Percentiles rank a stretch among this genome's conserved stretches.
Evolutionary conservation across 1,284 basidiomycete genomes (phyloP).

Genomic region (Crepidotus sp.): DNA sequence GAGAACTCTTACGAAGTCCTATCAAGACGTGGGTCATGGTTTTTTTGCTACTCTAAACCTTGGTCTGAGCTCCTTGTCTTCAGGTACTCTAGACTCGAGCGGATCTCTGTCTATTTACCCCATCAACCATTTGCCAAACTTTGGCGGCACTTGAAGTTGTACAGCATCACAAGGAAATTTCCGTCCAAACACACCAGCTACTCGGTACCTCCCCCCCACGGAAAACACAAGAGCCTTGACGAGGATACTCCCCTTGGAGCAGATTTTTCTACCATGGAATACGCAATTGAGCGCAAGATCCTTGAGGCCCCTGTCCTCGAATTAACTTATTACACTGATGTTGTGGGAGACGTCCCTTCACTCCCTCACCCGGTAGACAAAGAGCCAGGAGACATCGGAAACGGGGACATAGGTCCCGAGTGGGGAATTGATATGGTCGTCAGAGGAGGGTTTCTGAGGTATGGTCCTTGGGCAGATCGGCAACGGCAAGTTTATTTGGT

Average conservation of each 20-base stretch:
- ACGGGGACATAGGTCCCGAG: conserved; percentile 82
- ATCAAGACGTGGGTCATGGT: conserved; percentile 46
- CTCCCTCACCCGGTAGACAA: conserved; percentile 25
- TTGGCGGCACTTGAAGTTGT: conserved; percentile 49
- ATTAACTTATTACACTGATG: conserved; percentile 78
- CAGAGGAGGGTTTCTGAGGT: conserved; percentile 64
- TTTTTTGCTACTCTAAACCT: not conserved
- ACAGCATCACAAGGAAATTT: conserved; percentile 29
- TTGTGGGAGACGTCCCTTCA: conserved; percentile 54
- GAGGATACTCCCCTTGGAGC: conserved; percentile 46
- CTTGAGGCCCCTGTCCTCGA: conserved; percentile 72
- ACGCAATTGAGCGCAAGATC: conserved; percentile 78
- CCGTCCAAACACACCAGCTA: conserved; percentile 15
- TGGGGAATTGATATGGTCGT: conserved; percentile 86
- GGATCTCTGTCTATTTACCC: conserved; percentile 32
- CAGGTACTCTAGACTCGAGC: conserved; percentile 21
- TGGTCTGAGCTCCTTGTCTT: not conserved
- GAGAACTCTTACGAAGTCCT: conserved; percentile 52
- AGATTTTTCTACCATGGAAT: conserved; percentile 59
- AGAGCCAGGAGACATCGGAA: conserved; percentile 62
- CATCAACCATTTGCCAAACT: conserved; percentile 44
- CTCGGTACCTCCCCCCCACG: conserved; percentile 21
- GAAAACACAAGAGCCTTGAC: conserved; percentile 31
- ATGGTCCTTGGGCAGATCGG: conserved; percentile 92
- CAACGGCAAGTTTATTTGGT: conserved; percentile 51